Conservation (phyloP, 306 rosid genomes). For the Luffa acutangula region DNA sequence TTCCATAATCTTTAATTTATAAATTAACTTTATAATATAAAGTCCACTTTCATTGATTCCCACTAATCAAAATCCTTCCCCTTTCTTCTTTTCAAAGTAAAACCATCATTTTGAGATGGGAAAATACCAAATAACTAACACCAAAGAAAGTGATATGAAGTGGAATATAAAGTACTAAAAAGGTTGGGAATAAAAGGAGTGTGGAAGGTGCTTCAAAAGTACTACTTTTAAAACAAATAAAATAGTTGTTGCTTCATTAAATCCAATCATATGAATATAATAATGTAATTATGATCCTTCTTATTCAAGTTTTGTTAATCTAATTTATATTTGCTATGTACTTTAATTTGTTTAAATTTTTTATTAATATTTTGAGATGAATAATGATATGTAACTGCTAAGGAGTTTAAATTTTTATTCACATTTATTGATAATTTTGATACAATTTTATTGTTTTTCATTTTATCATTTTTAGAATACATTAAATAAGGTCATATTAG, state of each 20-base stretch:
- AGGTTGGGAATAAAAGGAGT: neutral
- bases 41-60: neutral
- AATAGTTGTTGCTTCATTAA: neutral
- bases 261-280: neutral
- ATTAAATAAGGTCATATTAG: no score
- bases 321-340: no score
- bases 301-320: no score
- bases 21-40: neutral
- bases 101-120: neutral
- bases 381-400: no score
- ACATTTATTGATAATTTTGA: no score
- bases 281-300: no score
- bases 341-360: no score
- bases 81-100: neutral
- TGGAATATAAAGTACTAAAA: neutral
- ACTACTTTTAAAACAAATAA: neutral
- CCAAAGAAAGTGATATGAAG: neutral
- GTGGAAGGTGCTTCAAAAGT: neutral
- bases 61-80: conserved; percentile 1
- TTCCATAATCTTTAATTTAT: neutral
- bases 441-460: no score
- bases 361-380: no score
- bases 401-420: no score
- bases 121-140: neutral
- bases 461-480: no score